A percentile compares a stretch with the other conserved stretches of the same genome.
Evolutionary conservation across 768 basidiomycete genomes (phyloP).

Genomic region (Boletus sp.): DNA sequence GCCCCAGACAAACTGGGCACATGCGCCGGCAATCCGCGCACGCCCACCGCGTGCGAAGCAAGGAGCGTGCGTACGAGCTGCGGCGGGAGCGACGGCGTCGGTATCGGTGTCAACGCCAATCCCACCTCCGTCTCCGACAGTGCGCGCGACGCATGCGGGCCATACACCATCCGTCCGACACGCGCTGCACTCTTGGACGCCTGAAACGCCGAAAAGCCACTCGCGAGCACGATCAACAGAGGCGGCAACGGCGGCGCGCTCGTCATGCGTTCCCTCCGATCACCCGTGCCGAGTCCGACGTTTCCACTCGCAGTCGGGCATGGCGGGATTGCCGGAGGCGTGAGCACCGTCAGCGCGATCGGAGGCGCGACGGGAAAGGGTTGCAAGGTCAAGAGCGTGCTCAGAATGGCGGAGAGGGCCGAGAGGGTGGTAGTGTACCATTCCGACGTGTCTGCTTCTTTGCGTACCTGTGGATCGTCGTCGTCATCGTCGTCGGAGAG

Average conservation of each 20-base stretch:
- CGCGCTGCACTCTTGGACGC: slow-evolving; percentile 26
- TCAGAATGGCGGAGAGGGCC: slow-evolving; percentile 32
- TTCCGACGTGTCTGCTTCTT: background rate
- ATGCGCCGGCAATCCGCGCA: slow-evolving; percentile 17
- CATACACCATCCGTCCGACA: slow-evolving; percentile 16
- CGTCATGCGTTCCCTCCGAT: slow-evolving; percentile 22
- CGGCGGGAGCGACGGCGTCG: slow-evolving; percentile 35
- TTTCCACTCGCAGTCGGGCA: slow-evolving; percentile 13
- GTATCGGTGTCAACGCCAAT: background rate
- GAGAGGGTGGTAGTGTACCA: slow-evolving; percentile 7
- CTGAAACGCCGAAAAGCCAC: slow-evolving; percentile 9
- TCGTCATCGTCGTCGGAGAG: background rate
- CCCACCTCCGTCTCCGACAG: too few species aligned
- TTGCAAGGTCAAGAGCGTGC: slow-evolving; percentile 33
- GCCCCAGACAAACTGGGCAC: slow-evolving; percentile 14
- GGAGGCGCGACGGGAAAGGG: slow-evolving; percentile 30
- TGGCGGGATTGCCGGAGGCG: slow-evolving; percentile 5
- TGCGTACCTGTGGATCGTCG: background rate
- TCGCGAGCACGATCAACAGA: slow-evolving; percentile 25
- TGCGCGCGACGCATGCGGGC: slow-evolving; percentile 14
- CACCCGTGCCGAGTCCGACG: background rate
- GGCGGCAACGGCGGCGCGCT: slow-evolving; percentile 35
- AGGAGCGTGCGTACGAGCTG: slow-evolving; percentile 29
- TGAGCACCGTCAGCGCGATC: slow-evolving; percentile 18
- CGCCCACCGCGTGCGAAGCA: slow-evolving; percentile 18